phyloP scores from a whole-genome alignment of 345 rosid genomes.

The Balakata baccata region DNA sequence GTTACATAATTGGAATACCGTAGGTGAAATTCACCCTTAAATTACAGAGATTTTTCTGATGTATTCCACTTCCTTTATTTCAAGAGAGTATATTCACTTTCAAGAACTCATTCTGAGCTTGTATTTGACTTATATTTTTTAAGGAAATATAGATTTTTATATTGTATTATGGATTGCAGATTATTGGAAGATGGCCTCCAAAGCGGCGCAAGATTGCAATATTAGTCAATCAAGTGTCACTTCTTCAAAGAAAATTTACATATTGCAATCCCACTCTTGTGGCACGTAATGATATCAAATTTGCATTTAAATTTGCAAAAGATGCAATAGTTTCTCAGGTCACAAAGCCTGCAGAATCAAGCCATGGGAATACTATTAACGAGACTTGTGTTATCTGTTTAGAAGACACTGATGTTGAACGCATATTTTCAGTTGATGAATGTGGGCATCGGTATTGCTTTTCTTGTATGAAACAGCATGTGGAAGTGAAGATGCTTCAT shows the following conservation, averaged over 20 bases:
- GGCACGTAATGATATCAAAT: slow-evolving; percentile 43
- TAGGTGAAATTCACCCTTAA: too few relatives aligned
- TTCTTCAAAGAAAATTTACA: slow-evolving; percentile 44
- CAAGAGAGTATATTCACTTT: not conserved
- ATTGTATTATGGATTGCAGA: slow-evolving; percentile 25
- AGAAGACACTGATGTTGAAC: slow-evolving; percentile 41
- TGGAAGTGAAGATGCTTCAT: slow-evolving; percentile 64
- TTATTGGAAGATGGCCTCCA: slow-evolving; percentile 42
- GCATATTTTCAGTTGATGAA: slow-evolving; percentile 61
- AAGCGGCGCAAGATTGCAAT: slow-evolving; percentile 40
- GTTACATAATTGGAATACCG: too few relatives aligned
- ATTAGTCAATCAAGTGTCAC: slow-evolving; percentile 41
- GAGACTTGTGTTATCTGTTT: slow-evolving; percentile 69
- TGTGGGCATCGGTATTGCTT: slow-evolving; percentile 74
- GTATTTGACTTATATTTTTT: not conserved
- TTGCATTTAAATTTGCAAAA: slow-evolving; percentile 66
- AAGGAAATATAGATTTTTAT: not conserved
- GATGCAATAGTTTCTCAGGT: slow-evolving; percentile 73
- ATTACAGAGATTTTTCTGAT: not conserved
- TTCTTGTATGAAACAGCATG: slow-evolving; percentile 81
- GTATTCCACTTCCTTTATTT: not conserved
- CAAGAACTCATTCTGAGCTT: not conserved
- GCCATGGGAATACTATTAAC: slow-evolving; percentile 32
- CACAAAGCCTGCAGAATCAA: slow-evolving; percentile 43
- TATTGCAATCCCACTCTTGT: slow-evolving; percentile 37